These are phyloP conservation scores for Apiospora hydei DNA, from an alignment of 2,329 filamentous ascomycete genomes.

Conservation along the genomic window DNA sequence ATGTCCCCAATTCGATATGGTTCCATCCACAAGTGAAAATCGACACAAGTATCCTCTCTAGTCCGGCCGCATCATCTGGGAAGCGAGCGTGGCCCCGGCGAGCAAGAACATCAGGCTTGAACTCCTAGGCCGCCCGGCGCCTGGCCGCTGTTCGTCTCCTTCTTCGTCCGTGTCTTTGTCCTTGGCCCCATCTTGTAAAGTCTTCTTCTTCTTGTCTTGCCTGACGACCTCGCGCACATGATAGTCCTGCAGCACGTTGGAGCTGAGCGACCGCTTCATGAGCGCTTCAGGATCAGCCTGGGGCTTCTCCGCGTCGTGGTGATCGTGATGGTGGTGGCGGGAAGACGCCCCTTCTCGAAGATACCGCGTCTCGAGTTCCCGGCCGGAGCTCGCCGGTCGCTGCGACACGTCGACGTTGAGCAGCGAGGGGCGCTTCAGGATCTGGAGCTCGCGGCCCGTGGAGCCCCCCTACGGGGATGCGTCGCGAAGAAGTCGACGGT, in stretches of 20 bases:
- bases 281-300: not conserved
- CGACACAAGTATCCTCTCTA: not conserved
- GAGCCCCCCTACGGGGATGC: not conserved
- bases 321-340: too few relatives aligned
- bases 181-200: not conserved
- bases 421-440: constrained; percentile 15
- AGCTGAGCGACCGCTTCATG: constrained; percentile 27
- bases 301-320: not conserved
- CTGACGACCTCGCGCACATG: constrained; percentile 5
- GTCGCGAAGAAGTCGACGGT: constrained; percentile 18
- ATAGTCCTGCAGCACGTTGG: constrained; percentile 22
- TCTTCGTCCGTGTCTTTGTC: not conserved
- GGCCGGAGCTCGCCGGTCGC: constrained; percentile 19
- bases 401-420: not conserved
- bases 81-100: constrained; percentile 24
- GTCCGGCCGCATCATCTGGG: constrained; percentile 21
- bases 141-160: not conserved
- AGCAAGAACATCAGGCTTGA: constrained; percentile 25
- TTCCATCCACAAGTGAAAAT: not conserved
- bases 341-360: not conserved
- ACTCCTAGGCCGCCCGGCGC: constrained; percentile 21
- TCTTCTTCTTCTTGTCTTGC: not conserved
- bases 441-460: constrained; percentile 25
- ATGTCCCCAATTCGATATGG: not conserved
- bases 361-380: constrained; percentile 18